Percentiles rank a stretch among this genome's conserved stretches.
These are phyloP conservation scores for Candida qinlingensis DNA, from an alignment of 805 yeast species.

Conservation along the genomic window DNA sequence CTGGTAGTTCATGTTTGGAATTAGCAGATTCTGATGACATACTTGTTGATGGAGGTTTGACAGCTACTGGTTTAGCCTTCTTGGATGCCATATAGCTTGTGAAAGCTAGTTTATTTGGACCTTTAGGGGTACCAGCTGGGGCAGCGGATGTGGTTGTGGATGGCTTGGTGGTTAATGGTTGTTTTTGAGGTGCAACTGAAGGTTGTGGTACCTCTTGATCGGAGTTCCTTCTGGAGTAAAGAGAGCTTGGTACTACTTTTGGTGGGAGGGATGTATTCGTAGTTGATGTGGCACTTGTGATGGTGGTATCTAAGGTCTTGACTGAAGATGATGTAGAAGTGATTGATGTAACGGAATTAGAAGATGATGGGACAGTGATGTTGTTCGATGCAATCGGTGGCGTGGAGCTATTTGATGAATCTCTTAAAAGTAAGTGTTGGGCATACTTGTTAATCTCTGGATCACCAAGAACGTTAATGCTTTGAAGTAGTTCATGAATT, in stretches of 20 bases:
- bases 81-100: background rate
- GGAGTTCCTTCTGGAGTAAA: background rate
- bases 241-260: background rate
- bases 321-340: no score
- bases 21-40: no score
- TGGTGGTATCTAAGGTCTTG: no score
- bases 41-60: background rate
- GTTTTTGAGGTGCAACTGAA: background rate
- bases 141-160: background rate
- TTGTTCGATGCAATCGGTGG: no score
- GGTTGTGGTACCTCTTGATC: background rate
- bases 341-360: no score
- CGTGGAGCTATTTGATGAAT: no score
- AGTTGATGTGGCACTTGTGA: background rate
- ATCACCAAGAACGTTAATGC: no score
- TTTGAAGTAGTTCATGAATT: background rate
- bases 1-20: no score
- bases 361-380: no score
- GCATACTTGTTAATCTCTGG: no score
- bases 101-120: background rate
- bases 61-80: background rate
- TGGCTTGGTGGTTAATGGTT: background rate
- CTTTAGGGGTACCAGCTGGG: background rate
- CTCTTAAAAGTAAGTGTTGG: no score
- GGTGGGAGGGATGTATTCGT: background rate